Base-by-base conservation (phyloP, 176 grass and related monocot species). In the Eleusine indica region DNA sequence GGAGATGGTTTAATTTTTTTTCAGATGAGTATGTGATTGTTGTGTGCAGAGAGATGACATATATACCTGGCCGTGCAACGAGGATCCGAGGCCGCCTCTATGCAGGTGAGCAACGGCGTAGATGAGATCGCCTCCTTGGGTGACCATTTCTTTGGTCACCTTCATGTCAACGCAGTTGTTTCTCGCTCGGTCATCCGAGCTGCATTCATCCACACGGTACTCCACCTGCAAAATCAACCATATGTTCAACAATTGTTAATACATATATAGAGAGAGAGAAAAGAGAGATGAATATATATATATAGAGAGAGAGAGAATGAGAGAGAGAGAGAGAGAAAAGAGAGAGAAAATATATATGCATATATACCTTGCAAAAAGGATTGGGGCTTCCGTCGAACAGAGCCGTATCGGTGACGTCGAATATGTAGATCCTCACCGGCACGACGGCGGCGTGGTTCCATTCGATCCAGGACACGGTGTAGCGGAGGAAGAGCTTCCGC, bases 51-150 rank as follows among this genome's bases (percentile, higher is more conserved):
- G 25, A 25, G 25, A 25, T 25, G 25, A 25, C 25, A 25, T 25
- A 25, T 0, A 25, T 35, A 35, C 32, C 32, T 35, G 32, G 32
- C 32, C 32, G 32, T 35, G 32, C 32, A 35, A 35, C 2, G 32
- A 35, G 32, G 32, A 35, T 0, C 32, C 32, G 2, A 35, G 32
- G 32, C 32, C 32, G 2, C 32, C 32, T 35, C 32, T 35, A 46
- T 98, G 96, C 82, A 93, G 92, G 77, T 98, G 96, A 3, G 96
- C 89, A 0, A 90, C 85, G 68, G 89, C 93, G 25, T 78, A 98
- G 43, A 98, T 82, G 41, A 98, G 52, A 61, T 93, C 84, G 63
- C 96, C 96, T 2, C 93, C 96, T 54, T 18, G 83, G 0, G 91
- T 91, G 42, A 98, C 48, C 1, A 78, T 80, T 16, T 91, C 52